Conservation (phyloP, 1,284 basidiomycete species). For the Macrocybe sp. region DNA sequence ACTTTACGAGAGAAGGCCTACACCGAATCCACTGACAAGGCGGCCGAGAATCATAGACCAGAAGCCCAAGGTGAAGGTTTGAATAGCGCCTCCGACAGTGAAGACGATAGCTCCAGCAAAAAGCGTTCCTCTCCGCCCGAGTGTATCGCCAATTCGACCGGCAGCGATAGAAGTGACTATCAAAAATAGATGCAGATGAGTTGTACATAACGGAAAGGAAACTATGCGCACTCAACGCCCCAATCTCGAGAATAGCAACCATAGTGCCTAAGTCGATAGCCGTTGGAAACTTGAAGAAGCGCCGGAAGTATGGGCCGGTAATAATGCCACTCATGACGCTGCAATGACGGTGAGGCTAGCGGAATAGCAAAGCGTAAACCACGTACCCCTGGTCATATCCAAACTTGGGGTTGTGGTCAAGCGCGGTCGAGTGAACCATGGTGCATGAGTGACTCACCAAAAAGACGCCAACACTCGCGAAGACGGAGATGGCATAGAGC, state of each 20-base stretch:
- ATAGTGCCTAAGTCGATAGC: conserved; percentile 74
- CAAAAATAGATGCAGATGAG: conserved; percentile 1
- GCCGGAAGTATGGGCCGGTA: conserved; percentile 87
- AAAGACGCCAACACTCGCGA: conserved; percentile 87
- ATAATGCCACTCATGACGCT: conserved; percentile 92
- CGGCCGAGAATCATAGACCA: conserved; percentile 85
- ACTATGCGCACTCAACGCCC: conserved; percentile 72
- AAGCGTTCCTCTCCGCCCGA: conserved; percentile 86
- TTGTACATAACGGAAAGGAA: neutral
- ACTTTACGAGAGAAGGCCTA: conserved; percentile 85
- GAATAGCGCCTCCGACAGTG: conserved; percentile 83
- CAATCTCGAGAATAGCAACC: conserved; percentile 91
- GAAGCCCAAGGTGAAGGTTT: conserved; percentile 86
- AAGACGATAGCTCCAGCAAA: conserved; percentile 87
- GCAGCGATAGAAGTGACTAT: conserved; percentile 88
- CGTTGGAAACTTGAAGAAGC: conserved; percentile 78
- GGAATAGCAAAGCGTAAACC: neutral
- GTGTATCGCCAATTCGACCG: conserved; percentile 82
- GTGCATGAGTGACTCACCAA: conserved; percentile 46
- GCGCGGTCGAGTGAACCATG: conserved; percentile 5
- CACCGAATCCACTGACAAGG: conserved; percentile 88
- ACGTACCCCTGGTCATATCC: conserved; percentile 90
- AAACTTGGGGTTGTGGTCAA: conserved; percentile 46
- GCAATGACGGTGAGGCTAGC: conserved; percentile 12
- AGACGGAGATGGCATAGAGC: conserved; percentile 79